Conservation (phyloP, 2,329 filamentous ascomycete species). For the Dothistroma pini region DNA sequence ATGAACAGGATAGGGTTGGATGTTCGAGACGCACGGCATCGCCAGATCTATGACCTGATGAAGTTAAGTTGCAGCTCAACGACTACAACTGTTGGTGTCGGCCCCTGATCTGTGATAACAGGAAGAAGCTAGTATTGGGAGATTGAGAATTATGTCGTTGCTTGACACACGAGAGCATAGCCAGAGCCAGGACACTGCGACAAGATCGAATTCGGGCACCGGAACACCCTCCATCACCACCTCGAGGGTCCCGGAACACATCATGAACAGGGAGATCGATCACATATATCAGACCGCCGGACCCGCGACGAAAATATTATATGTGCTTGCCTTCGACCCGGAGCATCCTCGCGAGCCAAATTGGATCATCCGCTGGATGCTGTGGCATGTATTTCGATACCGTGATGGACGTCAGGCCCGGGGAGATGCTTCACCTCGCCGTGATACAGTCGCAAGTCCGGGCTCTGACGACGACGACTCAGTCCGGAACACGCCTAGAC, state of each 20-base stretch:
- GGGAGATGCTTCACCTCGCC: neutral
- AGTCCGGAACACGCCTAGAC: neutral
- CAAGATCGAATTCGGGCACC: neutral
- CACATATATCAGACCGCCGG: slow-evolving; percentile 27
- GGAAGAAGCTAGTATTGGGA: slow-evolving; percentile 38
- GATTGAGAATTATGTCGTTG: slow-evolving; percentile 38
- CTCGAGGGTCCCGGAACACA: slow-evolving; percentile 22
- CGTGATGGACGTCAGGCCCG: slow-evolving; percentile 35
- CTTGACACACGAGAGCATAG: slow-evolving; percentile 12
- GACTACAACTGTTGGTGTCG: neutral
- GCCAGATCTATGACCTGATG: slow-evolving; percentile 39
- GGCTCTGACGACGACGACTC: neutral
- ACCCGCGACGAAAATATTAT: slow-evolving; percentile 36
- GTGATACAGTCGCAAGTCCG: neutral
- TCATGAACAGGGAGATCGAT: slow-evolving; percentile 17
- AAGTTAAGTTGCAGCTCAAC: slow-evolving; percentile 33
- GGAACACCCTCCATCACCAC: slow-evolving; percentile 12
- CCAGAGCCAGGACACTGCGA: neutral
- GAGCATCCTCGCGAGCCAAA: slow-evolving; percentile 40
- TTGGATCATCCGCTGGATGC: slow-evolving; percentile 47
- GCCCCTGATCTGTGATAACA: neutral
- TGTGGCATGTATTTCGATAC: slow-evolving; percentile 49
- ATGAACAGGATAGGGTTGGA: slow-evolving; percentile 39
- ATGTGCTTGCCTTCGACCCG: slow-evolving; percentile 38
- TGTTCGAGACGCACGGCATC: slow-evolving; percentile 32